phyloP scores from a whole-genome alignment of 73 alveolate genomes.

The Symbiodinium pilosum region DNA sequence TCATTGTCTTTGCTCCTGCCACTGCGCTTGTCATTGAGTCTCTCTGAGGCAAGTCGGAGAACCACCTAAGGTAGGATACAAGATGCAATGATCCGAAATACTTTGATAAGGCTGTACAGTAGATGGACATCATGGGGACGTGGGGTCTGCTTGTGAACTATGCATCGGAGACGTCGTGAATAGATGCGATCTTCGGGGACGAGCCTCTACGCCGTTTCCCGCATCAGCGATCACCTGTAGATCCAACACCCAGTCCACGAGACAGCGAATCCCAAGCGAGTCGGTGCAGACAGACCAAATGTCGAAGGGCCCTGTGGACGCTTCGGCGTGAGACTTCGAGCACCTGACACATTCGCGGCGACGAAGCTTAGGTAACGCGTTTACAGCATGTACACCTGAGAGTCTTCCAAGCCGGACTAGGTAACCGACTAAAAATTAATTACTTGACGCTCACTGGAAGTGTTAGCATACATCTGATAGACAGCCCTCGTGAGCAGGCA shows the following conservation, averaged over 20 bases:
- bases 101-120: too few species aligned
- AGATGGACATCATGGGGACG: too few species aligned
- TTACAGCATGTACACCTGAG: background rate
- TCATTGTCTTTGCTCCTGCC: slow-evolving; percentile 67
- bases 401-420: background rate
- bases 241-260: too few species aligned
- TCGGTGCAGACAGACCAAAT: background rate
- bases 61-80: too few species aligned
- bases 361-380: background rate
- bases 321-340: background rate
- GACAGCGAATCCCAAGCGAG: background rate
- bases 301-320: background rate
- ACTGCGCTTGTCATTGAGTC: too few species aligned
- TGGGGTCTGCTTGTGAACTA: too few species aligned
- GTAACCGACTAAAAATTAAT: too few species aligned
- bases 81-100: background rate
- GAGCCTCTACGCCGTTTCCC: background rate
- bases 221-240: background rate
- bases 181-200: background rate
- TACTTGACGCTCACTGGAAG: too few species aligned
- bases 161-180: too few species aligned
- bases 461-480: too few species aligned
- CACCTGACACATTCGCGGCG: background rate
- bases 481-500: too few species aligned
- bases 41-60: too few species aligned